Evolutionary conservation across 768 basidiomycete species (phyloP), one percentile per base, ranked within the genome.

Genomic region (Lyophyllum atratum): DNA sequence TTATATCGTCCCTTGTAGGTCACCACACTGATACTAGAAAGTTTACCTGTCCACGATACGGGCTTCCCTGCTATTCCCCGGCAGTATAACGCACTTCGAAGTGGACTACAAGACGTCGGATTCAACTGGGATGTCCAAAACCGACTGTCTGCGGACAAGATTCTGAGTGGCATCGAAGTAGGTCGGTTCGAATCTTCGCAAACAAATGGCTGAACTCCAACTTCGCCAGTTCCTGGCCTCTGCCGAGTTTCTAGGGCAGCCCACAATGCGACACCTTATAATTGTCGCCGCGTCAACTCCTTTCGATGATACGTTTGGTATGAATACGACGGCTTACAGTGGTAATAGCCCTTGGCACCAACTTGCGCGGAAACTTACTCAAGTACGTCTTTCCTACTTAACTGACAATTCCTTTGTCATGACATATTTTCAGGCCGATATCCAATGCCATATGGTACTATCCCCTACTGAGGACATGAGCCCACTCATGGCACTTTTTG

Each of bases 391-490:
- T 29, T 11, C 24, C 42, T 50, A n/a, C 24, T 44, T 54, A 37
- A 37, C 40, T 54, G 52, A 56, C 56, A 26, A n/a, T n/a, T 17
- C 2, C 19, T 25, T 48, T 34, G 8, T 55, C 26, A 42, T 56
- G 21, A 59, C 2, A 28, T 59, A 49, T 54, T 51, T 52, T 49
- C 62, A 87, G 86, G 73, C 76, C 43, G 70, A 78, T 47, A 83
- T 87, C 45, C 79, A 80, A 54, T 82, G 81, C 61, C 86, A 87
- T 66, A 73, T 87, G 72, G 76, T 87, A 48, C 70, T 84, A 53
- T 76, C 73, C 50, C 63, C 79, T 50, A 73, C 72, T 59, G 75
- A 78, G 52, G 74, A 81, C 61, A 79, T 82, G 76, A 60, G 70
- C 8, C 62, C 75, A 19, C 73, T 86, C 52, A 74, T 69, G 31